Evolutionary conservation across 106 monocot species (phyloP).

Genomic region (Dioscorea alata): DNA sequence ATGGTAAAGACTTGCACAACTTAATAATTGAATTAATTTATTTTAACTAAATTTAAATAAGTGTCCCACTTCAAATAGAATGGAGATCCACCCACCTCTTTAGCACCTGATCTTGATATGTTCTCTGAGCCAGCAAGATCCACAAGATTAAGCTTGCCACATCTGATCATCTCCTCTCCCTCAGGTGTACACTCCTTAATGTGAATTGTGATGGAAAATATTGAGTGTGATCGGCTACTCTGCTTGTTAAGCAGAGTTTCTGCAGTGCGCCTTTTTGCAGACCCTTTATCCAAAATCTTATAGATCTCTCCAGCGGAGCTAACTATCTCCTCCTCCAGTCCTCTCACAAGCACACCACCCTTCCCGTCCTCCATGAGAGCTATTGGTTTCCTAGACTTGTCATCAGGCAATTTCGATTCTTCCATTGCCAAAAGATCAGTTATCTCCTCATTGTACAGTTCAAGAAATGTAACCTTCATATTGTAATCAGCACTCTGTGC

Average conservation of each 20-base stretch:
- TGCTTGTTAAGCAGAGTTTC: conserved; percentile 93
- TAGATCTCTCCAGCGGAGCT: conserved; percentile 70
- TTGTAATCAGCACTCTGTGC: conserved; percentile 44
- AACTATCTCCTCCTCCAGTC: conserved; percentile 91
- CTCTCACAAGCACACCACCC: conserved; percentile 80
- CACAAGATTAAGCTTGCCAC: conserved; percentile 93
- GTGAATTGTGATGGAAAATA: conserved; percentile 91
- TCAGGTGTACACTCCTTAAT: conserved; percentile 74
- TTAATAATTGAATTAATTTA: too few species aligned
- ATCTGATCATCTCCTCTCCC: conserved; percentile 92
- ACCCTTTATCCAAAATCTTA: conserved; percentile 77
- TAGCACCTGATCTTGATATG: conserved; percentile 74
- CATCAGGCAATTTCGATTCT: conserved; percentile 53
- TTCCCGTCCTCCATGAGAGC: conserved; percentile 97
- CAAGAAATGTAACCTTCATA: conserved; percentile 76
- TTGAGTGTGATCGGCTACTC: conserved; percentile 88
- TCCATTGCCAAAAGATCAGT: conserved; percentile 59
- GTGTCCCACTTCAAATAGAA: not conserved
- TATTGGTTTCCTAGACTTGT: conserved; percentile 79
- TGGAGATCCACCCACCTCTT: conserved; percentile 35
- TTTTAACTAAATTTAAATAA: too few species aligned
- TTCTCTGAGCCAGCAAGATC: conserved; percentile 96
- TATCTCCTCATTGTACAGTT: conserved; percentile 71
- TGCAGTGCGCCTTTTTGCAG: conserved; percentile 71
- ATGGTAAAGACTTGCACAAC: too few species aligned